Evolutionary conservation across 805 yeast species (phyloP).

Genomic region (Nematodospora valgi): DNA sequence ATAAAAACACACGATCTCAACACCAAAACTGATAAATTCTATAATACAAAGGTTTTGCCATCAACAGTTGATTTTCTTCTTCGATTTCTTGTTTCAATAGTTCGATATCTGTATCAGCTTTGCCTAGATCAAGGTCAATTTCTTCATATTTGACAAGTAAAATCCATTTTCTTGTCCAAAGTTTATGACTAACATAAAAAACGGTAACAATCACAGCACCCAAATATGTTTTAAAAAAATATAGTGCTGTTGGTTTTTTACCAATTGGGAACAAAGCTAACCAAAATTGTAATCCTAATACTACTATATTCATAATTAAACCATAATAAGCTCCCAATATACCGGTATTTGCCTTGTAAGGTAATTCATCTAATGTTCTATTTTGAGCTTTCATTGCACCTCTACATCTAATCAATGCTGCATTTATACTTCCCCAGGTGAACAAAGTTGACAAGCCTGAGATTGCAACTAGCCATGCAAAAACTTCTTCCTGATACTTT

Average conservation of each 20-base stretch:
- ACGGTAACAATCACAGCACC: slow-evolving; percentile 44
- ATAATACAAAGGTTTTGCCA: slow-evolving; percentile 19
- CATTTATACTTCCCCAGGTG: slow-evolving; percentile 32
- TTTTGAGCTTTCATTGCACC: slow-evolving; percentile 33
- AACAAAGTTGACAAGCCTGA: slow-evolving; percentile 35
- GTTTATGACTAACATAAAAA: slow-evolving; percentile 52
- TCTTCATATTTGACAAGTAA: slow-evolving; percentile 40
- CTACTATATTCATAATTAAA: slow-evolving; percentile 21
- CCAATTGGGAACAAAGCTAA: slow-evolving; percentile 30
- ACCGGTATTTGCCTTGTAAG: slow-evolving; percentile 52
- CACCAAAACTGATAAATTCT: slow-evolving; percentile 19
- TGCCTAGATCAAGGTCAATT: slow-evolving; percentile 60
- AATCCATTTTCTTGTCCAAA: slow-evolving; percentile 38
- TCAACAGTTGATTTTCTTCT: slow-evolving; percentile 32
- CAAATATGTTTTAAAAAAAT: slow-evolving; percentile 55
- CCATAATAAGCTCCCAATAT: slow-evolving; percentile 27
- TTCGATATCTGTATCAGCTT: slow-evolving; percentile 56
- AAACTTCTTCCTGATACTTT: slow-evolving; percentile 32
- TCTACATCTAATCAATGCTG: slow-evolving; percentile 33
- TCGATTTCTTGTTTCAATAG: slow-evolving; percentile 45
- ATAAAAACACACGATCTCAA: too few relatives aligned
- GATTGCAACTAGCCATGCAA: slow-evolving; percentile 33
- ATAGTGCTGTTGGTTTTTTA: slow-evolving; percentile 26
- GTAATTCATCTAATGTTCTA: slow-evolving; percentile 45
- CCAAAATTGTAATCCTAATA: slow-evolving; percentile 34